phyloP scores from a whole-genome alignment of 2,329 filamentous ascomycete genomes.

The Zymoseptoria ardabiliae region DNA sequence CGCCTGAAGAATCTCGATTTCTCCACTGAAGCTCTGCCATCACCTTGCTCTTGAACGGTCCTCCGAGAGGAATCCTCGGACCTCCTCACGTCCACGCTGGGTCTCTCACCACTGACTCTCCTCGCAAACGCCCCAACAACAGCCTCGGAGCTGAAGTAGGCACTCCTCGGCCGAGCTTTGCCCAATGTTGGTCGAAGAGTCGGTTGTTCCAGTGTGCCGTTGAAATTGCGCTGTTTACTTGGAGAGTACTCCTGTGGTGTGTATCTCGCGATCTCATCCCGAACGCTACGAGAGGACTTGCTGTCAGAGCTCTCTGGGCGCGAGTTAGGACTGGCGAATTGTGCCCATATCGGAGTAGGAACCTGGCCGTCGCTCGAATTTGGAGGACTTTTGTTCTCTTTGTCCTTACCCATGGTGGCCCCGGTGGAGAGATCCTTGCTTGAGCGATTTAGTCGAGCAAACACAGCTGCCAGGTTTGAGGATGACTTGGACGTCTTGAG shows the following conservation, averaged over 20 bases:
- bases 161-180: constrained; percentile 24
- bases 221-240: constrained; percentile 55
- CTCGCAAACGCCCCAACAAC: constrained; percentile 23
- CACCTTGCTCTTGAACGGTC: constrained; percentile 8
- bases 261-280: constrained; percentile 52
- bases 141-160: constrained; percentile 10
- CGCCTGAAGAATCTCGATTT: constrained; percentile 16
- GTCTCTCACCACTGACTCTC: constrained; percentile 20
- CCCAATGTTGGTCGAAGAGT: constrained; percentile 40
- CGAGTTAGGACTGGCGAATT: constrained; percentile 51
- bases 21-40: constrained; percentile 16
- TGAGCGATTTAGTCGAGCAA: constrained; percentile 64
- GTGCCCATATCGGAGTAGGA: constrained; percentile 68
- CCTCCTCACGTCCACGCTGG: constrained; percentile 20
- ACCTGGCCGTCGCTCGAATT: constrained; percentile 36
- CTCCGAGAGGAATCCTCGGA: constrained; percentile 21
- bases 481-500: constrained; percentile 71
- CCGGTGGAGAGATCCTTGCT: constrained; percentile 54
- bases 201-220: constrained; percentile 28
- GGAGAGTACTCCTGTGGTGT: constrained; percentile 54
- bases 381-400: constrained; percentile 70
- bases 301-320: constrained; percentile 42
- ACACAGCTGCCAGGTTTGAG: constrained; percentile 69
- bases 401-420: constrained; percentile 51
- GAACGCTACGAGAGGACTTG: constrained; percentile 35